Evolutionary conservation across 78 protist genomes (phyloP), one percentile per base, ranked within the genome.

Genomic region (Diacronema lutheri): DNA sequence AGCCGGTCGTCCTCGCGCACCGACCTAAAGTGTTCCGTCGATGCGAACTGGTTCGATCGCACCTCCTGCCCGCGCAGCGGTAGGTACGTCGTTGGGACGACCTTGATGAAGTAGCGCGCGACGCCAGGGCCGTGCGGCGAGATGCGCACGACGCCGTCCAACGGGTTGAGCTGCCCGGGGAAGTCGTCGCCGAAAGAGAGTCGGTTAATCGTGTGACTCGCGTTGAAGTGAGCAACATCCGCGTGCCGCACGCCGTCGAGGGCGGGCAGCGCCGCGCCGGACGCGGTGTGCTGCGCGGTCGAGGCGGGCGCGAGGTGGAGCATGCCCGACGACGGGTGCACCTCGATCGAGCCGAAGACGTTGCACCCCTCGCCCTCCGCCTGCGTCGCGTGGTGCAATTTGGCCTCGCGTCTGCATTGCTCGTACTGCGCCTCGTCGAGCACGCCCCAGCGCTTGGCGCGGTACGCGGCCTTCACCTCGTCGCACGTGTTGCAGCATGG

Each of bases 401-500:
- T 0, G 12, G 73, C 62, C 71, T 93, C 95, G 33, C 76, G 31
- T 25, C 6, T 11, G 40, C 84, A 86, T 66, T 77, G 68, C 44
- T 66, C 74, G n/a, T 35, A 11, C 46, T 33, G 44, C 44, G 50
- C 26, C 66, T 26, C 66, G 33, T 60, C 66, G 9, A 33, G 33
- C 35, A 26, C 26, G 16, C 77, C 88, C 97, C 97, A 95, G 44
- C 97, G 96, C 38, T 37, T 81, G 57, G 65, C 40, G 35, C 87
- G 58, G 69, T 95, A 95, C 56, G 95, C 93, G 13, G 21, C 88
- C 38, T 81, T 69, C 19, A 95, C 95, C 19, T 92, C 91, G 50
- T 92, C 96, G 57, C 98, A 96, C 38, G 96, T 95, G 56, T 93
- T 94, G 90, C 98, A 96, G 81, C 97, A 95, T 29, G 35, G 10